Conservation (phyloP, 1,139 yeast species). For the Scheffersomyces segobiensis region DNA sequence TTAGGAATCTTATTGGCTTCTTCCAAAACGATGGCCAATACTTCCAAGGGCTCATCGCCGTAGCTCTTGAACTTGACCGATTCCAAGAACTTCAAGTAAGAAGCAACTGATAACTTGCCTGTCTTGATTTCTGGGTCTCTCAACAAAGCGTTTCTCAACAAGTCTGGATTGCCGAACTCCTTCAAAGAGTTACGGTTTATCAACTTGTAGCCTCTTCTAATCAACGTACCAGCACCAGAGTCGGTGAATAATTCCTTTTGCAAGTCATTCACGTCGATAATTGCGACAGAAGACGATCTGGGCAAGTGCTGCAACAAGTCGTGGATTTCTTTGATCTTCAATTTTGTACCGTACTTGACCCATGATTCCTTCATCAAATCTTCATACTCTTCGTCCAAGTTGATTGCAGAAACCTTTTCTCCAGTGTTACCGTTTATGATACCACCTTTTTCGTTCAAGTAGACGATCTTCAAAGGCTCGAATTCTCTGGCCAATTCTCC, state of each 20-base stretch:
- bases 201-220: constrained; percentile 94
- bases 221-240: constrained; percentile 98
- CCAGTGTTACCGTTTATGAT: constrained; percentile 90
- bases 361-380: constrained; percentile 88
- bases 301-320: constrained; percentile 93
- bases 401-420: constrained; percentile 85
- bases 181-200: constrained; percentile 65
- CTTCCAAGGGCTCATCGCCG: constrained; percentile 96
- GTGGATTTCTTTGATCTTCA: constrained; percentile 93
- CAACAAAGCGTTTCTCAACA: constrained; percentile 71
- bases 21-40: constrained; percentile 75
- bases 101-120: constrained; percentile 75
- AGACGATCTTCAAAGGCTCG: constrained; percentile 95
- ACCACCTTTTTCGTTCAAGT: constrained; percentile 97
- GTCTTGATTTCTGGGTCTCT: constrained; percentile 75
- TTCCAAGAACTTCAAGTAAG: constrained; percentile 76
- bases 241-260: constrained; percentile 98
- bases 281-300: constrained; percentile 96
- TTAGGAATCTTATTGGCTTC: constrained; percentile 56
- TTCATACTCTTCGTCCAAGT: constrained; percentile 94
- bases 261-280: constrained; percentile 89
- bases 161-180: constrained; percentile 77
- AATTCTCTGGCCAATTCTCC: constrained; percentile 96
- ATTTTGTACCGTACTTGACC: constrained; percentile 98
- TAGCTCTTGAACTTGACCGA: constrained; percentile 68